Evolutionary conservation across 2,329 filamentous ascomycete genomes (phyloP).

Genomic region (Ustilaginoidea virens): DNA sequence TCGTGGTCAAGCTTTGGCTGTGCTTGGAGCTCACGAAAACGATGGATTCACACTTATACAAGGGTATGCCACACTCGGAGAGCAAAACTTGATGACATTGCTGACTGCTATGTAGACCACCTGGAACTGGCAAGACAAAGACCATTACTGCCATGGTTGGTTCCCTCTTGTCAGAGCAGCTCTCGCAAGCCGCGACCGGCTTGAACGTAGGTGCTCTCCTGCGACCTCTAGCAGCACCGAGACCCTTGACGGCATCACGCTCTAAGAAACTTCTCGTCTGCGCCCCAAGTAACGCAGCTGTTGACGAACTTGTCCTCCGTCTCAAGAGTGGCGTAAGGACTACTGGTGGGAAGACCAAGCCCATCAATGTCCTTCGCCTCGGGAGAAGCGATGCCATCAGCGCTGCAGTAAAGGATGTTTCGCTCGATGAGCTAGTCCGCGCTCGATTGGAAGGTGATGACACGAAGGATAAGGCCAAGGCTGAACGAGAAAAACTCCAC

Average conservation of each 20-base stretch:
- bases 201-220: conserved; percentile 16
- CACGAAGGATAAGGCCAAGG: conserved; percentile 40
- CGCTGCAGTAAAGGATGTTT: conserved; percentile 74
- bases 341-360: conserved; percentile 52
- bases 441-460: conserved; percentile 48
- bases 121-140: conserved; percentile 95
- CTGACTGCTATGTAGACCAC: conserved; percentile 44
- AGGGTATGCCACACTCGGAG: conserved; percentile 41
- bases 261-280: conserved; percentile 85
- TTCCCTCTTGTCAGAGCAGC: conserved; percentile 39
- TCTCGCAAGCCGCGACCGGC: conserved; percentile 17
- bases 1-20: conserved; percentile 74
- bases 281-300: conserved; percentile 95
- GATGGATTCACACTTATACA: conserved; percentile 96
- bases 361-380: conserved; percentile 76
- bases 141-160: conserved; percentile 96
- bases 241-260: conserved; percentile 14
- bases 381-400: conserved; percentile 91
- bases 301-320: conserved; percentile 88
- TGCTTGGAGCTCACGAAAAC: conserved; percentile 84
- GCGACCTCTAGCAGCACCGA: conserved; percentile 11
- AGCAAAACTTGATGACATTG: conserved; percentile 4
- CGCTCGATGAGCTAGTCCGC: conserved; percentile 80
- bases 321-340: conserved; percentile 79
- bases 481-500: conserved; percentile 42